Base-by-base conservation (phyloP, 202 grass and related monocot genomes). In the Musa balbisiana region DNA sequence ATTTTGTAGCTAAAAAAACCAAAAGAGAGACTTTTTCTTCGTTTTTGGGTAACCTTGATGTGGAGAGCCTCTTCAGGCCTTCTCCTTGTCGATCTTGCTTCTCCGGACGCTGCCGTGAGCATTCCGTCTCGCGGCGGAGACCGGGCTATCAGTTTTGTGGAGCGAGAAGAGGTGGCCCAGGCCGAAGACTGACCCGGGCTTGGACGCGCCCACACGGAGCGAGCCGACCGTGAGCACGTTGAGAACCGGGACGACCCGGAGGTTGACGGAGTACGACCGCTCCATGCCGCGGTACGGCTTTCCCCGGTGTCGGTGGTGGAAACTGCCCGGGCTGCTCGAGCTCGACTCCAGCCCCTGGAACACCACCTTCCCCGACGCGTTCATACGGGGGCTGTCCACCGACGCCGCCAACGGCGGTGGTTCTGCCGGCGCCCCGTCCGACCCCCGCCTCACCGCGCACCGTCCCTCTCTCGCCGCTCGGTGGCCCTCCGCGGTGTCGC, bases 311-410 rank as follows among this genome's bases (percentile, higher is more conserved):
- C 92, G 83, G 63, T 87, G 89, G 0, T 82, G 80, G 2, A 92
- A 88, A 82, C 87, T 96, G 77, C 92, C 85, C 0, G 92, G 92
- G 62, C 85, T 96, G 84, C 89, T 92, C 6, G 89, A 92, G 85
- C 87, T 90, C 26, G 89, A 76, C 15, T 87, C 85, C 0, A 96
- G 78, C 0, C 89, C 86, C 67, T 87, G 86, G 84, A 96, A 96
- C 59, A 96, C 92, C 72, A 96, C 92, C 87, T 89, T 96, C 11
- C 92, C 92, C 1, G 92, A 87, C 13, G 92, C 89, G 82, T 92
- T 96, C 3, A 96, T 84, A 25, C 92, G 85, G 11, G 92, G 89
- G 86, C 92, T 96, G 79, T 96, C 92, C 1, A 86, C 85, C 0
- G 92, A 86, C 0, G 87, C 78, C 8, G 79, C 83, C 0, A 77